phyloP scores from a whole-genome alignment of 2,329 filamentous ascomycete species.

The Hymenoscyphus repandus region DNA sequence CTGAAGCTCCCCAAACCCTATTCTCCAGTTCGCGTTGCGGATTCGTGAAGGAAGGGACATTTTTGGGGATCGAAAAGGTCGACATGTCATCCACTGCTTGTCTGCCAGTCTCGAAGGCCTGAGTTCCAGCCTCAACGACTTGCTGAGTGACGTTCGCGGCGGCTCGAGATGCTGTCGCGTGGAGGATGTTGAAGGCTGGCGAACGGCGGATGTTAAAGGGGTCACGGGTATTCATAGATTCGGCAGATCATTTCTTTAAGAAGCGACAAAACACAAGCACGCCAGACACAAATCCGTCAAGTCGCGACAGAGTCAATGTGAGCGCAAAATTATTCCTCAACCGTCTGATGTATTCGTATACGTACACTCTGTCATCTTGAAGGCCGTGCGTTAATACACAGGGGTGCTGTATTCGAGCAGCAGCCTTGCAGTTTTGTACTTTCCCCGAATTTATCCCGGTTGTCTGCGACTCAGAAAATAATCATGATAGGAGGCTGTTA shows the following conservation, averaged over 20 bases:
- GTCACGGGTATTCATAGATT: conserved; percentile 34
- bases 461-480: too few species aligned
- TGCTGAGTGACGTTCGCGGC: conserved; percentile 41
- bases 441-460: too few species aligned
- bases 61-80: conserved; percentile 61
- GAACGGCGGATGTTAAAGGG: conserved; percentile 33
- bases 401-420: too few species aligned
- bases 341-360: too few species aligned
- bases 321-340: neutral
- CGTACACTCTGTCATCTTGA: too few species aligned
- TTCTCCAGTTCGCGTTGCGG: conserved; percentile 63
- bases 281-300: neutral
- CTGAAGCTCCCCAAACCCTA: conserved; percentile 55
- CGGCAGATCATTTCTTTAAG: conserved; percentile 23
- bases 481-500: too few species aligned
- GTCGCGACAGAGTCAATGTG: neutral
- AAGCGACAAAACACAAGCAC: conserved; percentile 17
- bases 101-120: conserved; percentile 37
- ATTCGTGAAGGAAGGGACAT: conserved; percentile 63
- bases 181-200: conserved; percentile 46
- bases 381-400: too few species aligned
- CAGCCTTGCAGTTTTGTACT: too few species aligned
- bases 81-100: conserved; percentile 45
- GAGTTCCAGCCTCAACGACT: conserved; percentile 44
- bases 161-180: conserved; percentile 42